Base-by-base conservation (phyloP, 441 rosid species). In the Populus hybrid region DNA sequence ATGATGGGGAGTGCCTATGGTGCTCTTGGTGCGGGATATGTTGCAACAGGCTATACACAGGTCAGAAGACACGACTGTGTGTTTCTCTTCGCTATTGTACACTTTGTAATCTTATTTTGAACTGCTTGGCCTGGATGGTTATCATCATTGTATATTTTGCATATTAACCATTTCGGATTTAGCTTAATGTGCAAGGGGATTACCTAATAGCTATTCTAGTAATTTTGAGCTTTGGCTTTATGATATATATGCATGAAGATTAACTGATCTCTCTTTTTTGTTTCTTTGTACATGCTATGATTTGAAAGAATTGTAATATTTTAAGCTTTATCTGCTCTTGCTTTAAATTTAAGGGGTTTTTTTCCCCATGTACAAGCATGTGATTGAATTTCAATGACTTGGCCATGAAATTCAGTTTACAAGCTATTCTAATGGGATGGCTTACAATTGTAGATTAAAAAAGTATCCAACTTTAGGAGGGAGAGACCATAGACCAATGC, bases 1-100 rank as follows among this genome's bases (percentile, higher is more conserved):
- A 66, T 24, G 34, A 26, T 66, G 34, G 69, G 69, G 32, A 23
- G 8, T 66, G 16, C 34, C 32, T 66, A 88, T 84, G 90, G 93
- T 66, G 69, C 69, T 26, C 69, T 66, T 66, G 69, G 30, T 6
- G 30, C 69, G 12, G 34, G 34, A 28, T 23, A 66, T 66, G 69
- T 66, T 66, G 86, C 95, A 79, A 77, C 94, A 68, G 86, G 92
- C 74, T 88, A 89, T 82, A 77, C 94, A 75, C 99, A 88, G 81
- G 99, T 94, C 79, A 86, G 92, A 81, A 66, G 18, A 30, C 28
- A 66, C 8, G 12, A 24, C 34, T 26, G 7, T 30, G 32, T 30
- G 32, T 30, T 30, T 30, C 32, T 30, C 32, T 30, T 30, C 3
- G 32, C 32, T 30, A 26, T 28, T 23, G 36, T 66, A 12, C 32